These are phyloP conservation scores for carrot (Daucus carota) DNA, from an alignment of 129 eudicot species.

Conservation along the genomic window DNA sequence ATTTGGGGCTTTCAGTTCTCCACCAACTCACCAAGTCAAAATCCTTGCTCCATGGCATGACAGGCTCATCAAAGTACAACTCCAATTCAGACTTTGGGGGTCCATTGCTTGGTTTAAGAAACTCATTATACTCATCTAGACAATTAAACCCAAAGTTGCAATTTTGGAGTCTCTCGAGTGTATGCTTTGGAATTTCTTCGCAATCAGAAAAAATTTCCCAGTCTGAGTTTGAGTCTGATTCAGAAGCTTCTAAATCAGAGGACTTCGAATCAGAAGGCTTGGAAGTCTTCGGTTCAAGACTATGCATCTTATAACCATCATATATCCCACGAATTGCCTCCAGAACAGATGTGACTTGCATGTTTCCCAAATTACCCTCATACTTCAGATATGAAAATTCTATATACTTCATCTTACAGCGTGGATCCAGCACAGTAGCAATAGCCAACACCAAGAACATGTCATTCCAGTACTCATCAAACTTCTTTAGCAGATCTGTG, in stretches of 20 bases:
- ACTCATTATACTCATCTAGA: conserved; percentile 7
- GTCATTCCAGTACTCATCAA: conserved; percentile 14
- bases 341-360: background rate
- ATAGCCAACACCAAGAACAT: conserved; percentile 18
- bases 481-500: conserved; percentile 14
- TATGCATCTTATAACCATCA: conserved; percentile 9
- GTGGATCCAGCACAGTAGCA: conserved; percentile 29
- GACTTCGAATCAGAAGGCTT: background rate
- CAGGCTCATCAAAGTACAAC: conserved; percentile 25
- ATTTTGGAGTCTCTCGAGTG: conserved; percentile 3
- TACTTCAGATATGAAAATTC: conserved; percentile 12
- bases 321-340: conserved; percentile 16
- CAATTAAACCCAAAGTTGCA: background rate
- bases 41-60: conserved; percentile 23
- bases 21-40: conserved; percentile 26
- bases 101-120: conserved; percentile 6
- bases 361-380: background rate
- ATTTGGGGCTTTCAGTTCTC: conserved; percentile 20
- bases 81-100: conserved; percentile 25
- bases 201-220: background rate
- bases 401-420: conserved; percentile 23
- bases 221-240: background rate
- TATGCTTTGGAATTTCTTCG: background rate
- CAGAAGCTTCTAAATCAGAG: background rate
- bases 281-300: background rate